phyloP scores from a whole-genome alignment of 2,329 filamentous ascomycete genomes.

The Cercospora sesami region DNA sequence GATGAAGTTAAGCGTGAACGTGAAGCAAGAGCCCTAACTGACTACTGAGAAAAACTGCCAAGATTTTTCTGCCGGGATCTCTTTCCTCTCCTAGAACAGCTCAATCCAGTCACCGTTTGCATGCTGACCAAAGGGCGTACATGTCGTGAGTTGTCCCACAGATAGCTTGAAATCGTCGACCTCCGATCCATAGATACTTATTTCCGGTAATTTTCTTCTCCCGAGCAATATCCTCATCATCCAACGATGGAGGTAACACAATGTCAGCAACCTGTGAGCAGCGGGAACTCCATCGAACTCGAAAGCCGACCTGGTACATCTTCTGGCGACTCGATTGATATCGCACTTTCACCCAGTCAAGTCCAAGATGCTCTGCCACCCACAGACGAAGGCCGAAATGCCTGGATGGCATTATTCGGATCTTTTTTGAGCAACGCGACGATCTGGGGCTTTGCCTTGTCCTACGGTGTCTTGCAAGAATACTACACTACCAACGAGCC shows the following conservation, averaged over 20 bases:
- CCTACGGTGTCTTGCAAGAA: slow-evolving; percentile 36
- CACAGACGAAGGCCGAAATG: slow-evolving; percentile 42
- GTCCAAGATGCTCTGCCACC: slow-evolving; percentile 35
- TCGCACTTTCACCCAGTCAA: background rate
- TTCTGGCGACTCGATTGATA: background rate
- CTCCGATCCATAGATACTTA: background rate
- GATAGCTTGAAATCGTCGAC: background rate
- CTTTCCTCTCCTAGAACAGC: background rate
- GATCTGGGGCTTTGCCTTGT: slow-evolving; percentile 37
- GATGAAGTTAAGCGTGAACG: background rate
- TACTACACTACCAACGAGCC: slow-evolving; percentile 34
- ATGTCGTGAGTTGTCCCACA: no score
- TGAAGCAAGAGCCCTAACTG: background rate
- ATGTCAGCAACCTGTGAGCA: background rate
- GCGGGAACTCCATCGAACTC: slow-evolving; percentile 1
- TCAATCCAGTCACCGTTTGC: background rate
- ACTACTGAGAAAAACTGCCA: background rate
- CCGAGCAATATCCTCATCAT: background rate
- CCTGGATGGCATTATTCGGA: slow-evolving; percentile 52
- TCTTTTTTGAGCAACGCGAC: slow-evolving; percentile 38
- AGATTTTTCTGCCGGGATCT: background rate
- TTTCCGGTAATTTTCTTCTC: background rate
- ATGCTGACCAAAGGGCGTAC: slow-evolving; percentile 7
- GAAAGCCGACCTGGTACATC: background rate
- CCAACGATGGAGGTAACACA: background rate